Conservation (phyloP, 2,329 filamentous ascomycete genomes). For the Orbilia quercus region DNA sequence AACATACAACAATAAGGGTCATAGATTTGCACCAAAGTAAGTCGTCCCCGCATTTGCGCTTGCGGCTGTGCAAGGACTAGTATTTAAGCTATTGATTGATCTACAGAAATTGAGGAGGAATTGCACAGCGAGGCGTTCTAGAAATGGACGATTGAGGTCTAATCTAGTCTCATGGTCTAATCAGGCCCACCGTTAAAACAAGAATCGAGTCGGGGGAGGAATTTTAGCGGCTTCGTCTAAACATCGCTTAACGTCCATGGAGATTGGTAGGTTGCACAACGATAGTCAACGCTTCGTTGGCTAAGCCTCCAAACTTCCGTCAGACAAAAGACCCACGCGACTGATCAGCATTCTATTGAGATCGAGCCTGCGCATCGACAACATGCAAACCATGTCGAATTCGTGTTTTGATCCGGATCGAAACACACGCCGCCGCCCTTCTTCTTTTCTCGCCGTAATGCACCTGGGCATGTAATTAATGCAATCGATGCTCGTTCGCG, state of each 20-base stretch:
- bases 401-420: not conserved
- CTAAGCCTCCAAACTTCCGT: constrained; percentile 15
- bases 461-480: too few species aligned
- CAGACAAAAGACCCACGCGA: constrained; percentile 1
- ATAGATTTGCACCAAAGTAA: too few species aligned
- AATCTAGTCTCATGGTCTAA: too few species aligned
- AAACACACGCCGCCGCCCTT: not conserved
- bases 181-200: constrained; percentile 13
- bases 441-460: too few species aligned
- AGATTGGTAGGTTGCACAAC: constrained; percentile 16
- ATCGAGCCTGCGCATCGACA: too few species aligned
- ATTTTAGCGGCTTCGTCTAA: constrained; percentile 2
- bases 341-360: not conserved
- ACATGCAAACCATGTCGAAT: too few species aligned
- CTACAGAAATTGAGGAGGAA: too few species aligned
- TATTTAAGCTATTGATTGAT: too few species aligned
- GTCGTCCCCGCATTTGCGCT: constrained; percentile 2
- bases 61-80: constrained; percentile 2
- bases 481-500: too few species aligned
- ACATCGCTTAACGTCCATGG: constrained; percentile 6
- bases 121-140: constrained; percentile 11
- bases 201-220: not conserved
- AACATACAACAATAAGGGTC: too few species aligned
- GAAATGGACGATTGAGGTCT: not conserved
- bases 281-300: constrained; percentile 5